Evolutionary conservation across 179 eudicot species (phyloP).

Genomic region (Amaranthus tricolor): DNA sequence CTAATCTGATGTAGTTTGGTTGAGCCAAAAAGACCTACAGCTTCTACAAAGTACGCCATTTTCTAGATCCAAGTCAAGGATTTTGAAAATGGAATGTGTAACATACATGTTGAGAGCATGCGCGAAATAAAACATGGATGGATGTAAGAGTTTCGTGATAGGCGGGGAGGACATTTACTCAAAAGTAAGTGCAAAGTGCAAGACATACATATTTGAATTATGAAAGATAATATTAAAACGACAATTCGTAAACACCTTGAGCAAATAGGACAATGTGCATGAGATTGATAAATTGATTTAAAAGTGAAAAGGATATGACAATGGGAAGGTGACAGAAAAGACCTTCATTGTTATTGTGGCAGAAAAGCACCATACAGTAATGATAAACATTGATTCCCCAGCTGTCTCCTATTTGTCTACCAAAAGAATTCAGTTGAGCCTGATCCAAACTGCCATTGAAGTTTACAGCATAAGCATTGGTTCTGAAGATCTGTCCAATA

Average conservation of each 20-base stretch:
- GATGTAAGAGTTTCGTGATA: neutral
- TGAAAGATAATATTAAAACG: neutral
- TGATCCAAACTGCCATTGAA: conserved; percentile 24
- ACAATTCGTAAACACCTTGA: neutral
- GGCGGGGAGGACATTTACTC: neutral
- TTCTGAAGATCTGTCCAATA: neutral
- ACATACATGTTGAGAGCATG: neutral
- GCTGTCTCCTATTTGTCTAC: conserved; percentile 19
- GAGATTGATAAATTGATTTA: neutral
- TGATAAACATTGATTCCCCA: conserved; percentile 16
- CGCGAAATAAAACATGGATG: neutral
- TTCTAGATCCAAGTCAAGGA: neutral
- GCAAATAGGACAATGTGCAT: neutral
- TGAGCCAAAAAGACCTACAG: neutral
- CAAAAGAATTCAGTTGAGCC: conserved; percentile 21
- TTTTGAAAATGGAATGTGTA: neutral
- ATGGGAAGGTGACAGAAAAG: neutral
- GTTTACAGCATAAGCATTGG: neutral
- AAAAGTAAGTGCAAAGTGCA: neutral
- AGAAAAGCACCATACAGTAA: conserved; percentile 26
- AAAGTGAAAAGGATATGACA: neutral
- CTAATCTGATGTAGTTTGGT: neutral
- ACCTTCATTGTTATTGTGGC: conserved; percentile 9
- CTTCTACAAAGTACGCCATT: neutral
- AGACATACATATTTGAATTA: neutral